phyloP scores from a whole-genome alignment of 805 yeast genomes.

The Metschnikowia hibisci region DNA sequence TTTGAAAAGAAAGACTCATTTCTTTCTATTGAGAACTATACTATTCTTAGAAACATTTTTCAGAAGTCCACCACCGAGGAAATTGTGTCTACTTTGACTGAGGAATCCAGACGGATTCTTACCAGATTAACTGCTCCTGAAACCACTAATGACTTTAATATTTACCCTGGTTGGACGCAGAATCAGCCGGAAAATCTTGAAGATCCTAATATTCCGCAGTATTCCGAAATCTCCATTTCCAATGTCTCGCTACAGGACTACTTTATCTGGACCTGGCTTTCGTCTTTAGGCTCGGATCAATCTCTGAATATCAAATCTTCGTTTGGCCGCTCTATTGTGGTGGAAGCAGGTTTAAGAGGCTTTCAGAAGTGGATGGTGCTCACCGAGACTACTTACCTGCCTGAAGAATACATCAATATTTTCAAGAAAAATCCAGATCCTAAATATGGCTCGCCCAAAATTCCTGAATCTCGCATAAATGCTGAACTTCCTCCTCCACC shows the following conservation, averaged over 20 bases:
- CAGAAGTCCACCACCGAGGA: constrained; percentile 50
- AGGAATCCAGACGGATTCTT: constrained; percentile 64
- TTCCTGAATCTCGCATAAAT: constrained; percentile 18
- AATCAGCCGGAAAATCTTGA: background rate
- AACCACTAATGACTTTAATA: constrained; percentile 32
- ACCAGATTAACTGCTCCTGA: constrained; percentile 36
- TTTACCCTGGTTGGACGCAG: constrained; percentile 39
- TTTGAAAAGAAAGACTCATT: constrained; percentile 69
- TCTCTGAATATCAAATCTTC: constrained; percentile 57
- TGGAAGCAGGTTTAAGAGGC: constrained; percentile 78
- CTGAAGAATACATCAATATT: constrained; percentile 30
- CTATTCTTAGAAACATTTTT: constrained; percentile 69
- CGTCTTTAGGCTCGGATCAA: constrained; percentile 71
- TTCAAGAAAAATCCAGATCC: constrained; percentile 14
- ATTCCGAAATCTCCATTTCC: constrained; percentile 40
- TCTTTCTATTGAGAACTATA: constrained; percentile 73
- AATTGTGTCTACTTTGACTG: constrained; percentile 61
- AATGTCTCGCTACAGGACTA: constrained; percentile 79
- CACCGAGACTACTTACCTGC: constrained; percentile 56
- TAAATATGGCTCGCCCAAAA: constrained; percentile 1
- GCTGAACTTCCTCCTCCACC: constrained; percentile 19
- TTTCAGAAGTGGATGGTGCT: constrained; percentile 75
- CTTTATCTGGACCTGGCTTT: constrained; percentile 89
- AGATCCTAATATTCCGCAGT: constrained; percentile 32
- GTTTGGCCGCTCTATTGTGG: constrained; percentile 78